Evolutionary conservation across 768 basidiomycete genomes (phyloP), one percentile per base, ranked within the genome.

Genomic region (Mycena kentingensis): DNA sequence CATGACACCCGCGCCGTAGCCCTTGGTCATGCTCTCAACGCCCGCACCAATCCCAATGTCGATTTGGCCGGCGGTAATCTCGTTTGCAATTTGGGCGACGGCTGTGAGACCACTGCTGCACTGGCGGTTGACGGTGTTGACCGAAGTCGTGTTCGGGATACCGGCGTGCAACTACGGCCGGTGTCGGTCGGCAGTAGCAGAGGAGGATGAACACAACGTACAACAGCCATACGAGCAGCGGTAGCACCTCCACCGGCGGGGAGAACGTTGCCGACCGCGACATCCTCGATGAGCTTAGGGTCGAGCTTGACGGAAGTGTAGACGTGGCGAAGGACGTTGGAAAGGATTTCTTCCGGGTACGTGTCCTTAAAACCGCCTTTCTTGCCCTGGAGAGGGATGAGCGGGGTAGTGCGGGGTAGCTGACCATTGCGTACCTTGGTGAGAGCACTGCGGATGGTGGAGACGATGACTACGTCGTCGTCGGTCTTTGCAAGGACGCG

Each of bases 351-450:
- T 54, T 93, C 92, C 5, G 90, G 88, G 46, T 82, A 79, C 29
- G 90, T 93, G 71, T 95, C 90, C 70, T 93, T 93, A 80, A 93
- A 94, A 13, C 87, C 90, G 49, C 93, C 93, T 65, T 93, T 94
- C 65, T 78, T 84, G 22, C 82, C 83, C 89, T 91, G 58, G 18
- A 60, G 42, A 26, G 43, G 44, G 36, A 34, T 51, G 15, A 54
- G 42, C 38, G 45, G 45, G 60, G 44, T 25, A 26, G 18, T n/a
- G 16, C 13, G 39, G n/a, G 44, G 54, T 29, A n/a, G 11, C 21
- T 19, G 25, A 15, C 24, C 16, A 32, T 16, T 22, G 39, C 4
- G 6, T 12, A 90, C 93, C 80, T 94, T 96, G 26, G 95, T 97
- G 54, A 96, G 79, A 22, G 97, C 91, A 38, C 94, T 93, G 57